Percentiles rank a stretch among this genome's conserved stretches.
Evolutionary conservation across 2,329 filamentous ascomycete species (phyloP).

Genomic region (Cladophialophora yegresii): DNA sequence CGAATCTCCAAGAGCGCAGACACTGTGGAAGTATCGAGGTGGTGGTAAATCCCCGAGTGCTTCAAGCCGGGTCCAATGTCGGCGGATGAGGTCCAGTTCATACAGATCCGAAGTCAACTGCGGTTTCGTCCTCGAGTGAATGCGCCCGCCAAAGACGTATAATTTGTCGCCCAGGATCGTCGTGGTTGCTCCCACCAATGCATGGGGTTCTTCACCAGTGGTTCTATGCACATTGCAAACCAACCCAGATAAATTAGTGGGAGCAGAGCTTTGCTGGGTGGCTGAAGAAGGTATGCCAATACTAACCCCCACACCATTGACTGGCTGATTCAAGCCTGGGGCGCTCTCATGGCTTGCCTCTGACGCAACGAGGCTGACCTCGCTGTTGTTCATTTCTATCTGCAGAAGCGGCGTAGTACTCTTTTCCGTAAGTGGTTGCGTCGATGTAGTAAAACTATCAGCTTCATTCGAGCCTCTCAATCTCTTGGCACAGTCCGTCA

Average conservation of each 20-base stretch:
- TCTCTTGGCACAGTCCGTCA: slow-evolving; percentile 1
- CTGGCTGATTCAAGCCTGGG: slow-evolving; percentile 21
- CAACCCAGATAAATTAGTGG: slow-evolving; percentile 65
- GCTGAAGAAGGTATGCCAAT: slow-evolving; percentile 27
- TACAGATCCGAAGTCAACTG: slow-evolving; percentile 88
- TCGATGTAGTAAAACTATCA: slow-evolving; percentile 6
- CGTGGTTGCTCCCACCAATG: slow-evolving; percentile 90
- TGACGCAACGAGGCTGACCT: slow-evolving; percentile 35
- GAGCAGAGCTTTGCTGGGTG: slow-evolving; percentile 41
- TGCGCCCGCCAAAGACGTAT: slow-evolving; percentile 91
- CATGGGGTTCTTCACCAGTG: slow-evolving; percentile 85
- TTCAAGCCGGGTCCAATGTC: slow-evolving; percentile 92
- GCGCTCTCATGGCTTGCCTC: slow-evolving; percentile 34
- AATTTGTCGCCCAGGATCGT: slow-evolving; percentile 94
- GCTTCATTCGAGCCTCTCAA: slow-evolving; percentile 27
- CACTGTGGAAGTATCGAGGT: slow-evolving; percentile 94
- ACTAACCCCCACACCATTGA: slow-evolving; percentile 22
- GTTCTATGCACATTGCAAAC: slow-evolving; percentile 75
- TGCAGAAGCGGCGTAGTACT: background rate
- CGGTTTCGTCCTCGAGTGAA: slow-evolving; percentile 79
- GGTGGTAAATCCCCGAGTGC: slow-evolving; percentile 82
- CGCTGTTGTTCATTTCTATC: slow-evolving; percentile 36
- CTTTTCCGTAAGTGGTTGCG: slow-evolving; percentile 10
- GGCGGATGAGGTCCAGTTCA: slow-evolving; percentile 83
- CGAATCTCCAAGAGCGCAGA: slow-evolving; percentile 88